Base-by-base conservation (phyloP, 2,329 filamentous ascomycete genomes). In the Leptographium flavum region DNA sequence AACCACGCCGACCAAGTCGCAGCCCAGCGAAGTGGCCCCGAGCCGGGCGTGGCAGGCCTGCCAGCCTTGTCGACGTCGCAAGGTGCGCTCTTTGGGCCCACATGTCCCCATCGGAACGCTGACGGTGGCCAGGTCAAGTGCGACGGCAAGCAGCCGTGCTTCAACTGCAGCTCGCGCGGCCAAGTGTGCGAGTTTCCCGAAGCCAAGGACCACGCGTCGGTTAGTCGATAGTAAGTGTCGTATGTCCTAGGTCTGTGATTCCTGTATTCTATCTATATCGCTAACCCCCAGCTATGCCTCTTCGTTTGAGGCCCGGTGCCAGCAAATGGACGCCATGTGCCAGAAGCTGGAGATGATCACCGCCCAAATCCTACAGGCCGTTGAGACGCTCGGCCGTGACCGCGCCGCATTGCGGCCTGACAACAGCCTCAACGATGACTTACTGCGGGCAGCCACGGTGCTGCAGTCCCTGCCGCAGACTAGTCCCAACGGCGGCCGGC, bases 71-170 rank as follows among this genome's bases (percentile, higher is more conserved):
- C 52, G 53, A 11, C 46, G 53, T 1, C 51, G 52, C 35, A 54
- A 54, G 48, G 52, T 54, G 13, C 10, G n/a, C 9, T 30, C n/a
- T 3, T n/a, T 22, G 19, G 7, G 13, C 11, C 7, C 11, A 15
- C 23, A 2, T 14, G n/a, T n/a, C 25, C 22, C 13, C 30, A 13
- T 2, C 21, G 11, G 25, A 25, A 10, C 13, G 25, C 38, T 36
- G 9, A 31, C 30, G 14, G 17, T 9, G 4, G 8, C 15, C 35
- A 57, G 55, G 49, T 57, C 14, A 57, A 57, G 46, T 57, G 55
- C 35, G 54, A 57, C 22, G 55, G 55, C 13, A 52, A 53, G 21
- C 43, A 50, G n/a, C 53, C 54, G 3, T 57, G 55, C 40, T 46
- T 52, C 40, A 56, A 54, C 7, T 56, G 55, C 39, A 51, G 45